A percentile compares a stretch with the other conserved stretches of the same genome.
Conservation (phyloP, 208 protist genomes). For the Trypanosoma grayi region DNA sequence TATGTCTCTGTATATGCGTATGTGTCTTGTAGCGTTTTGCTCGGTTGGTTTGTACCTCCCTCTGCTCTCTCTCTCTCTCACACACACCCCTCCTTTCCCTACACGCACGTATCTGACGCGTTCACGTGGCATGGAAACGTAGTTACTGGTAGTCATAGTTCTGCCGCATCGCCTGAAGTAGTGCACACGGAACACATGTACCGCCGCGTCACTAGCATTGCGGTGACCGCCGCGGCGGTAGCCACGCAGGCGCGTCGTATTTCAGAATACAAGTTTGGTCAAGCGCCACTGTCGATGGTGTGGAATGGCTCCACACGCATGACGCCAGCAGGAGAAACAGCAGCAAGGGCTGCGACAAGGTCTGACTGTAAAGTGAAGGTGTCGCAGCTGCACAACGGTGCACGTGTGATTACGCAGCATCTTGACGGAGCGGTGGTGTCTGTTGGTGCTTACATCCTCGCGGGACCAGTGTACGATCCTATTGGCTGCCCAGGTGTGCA, state of each 20-base stretch:
- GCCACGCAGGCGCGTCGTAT: slow-evolving; percentile 46
- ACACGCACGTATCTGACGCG: neutral
- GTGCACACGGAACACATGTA: slow-evolving; percentile 30
- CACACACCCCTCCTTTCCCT: neutral
- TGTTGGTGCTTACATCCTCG: slow-evolving; percentile 80
- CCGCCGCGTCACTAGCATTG: slow-evolving; percentile 35
- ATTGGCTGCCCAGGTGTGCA: slow-evolving; percentile 57
- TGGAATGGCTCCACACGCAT: slow-evolving; percentile 20
- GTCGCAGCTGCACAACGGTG: slow-evolving; percentile 77
- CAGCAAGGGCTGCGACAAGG: neutral
- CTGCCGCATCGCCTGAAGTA: too few species aligned
- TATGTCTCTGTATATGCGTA: too few species aligned
- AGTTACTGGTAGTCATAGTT: too few species aligned
- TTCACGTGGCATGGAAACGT: too few species aligned
- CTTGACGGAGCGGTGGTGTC: slow-evolving; percentile 62
- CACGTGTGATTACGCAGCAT: slow-evolving; percentile 79
- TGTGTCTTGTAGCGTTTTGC: too few species aligned
- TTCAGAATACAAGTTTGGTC: slow-evolving; percentile 79
- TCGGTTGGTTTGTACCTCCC: neutral
- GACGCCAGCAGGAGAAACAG: neutral
- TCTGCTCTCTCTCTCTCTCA: slow-evolving; percentile 1
- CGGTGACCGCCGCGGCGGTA: slow-evolving; percentile 19
- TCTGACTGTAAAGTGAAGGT: slow-evolving; percentile 52
- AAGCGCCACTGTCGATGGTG: slow-evolving; percentile 46
- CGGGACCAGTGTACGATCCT: slow-evolving; percentile 82